Evolutionary conservation across 805 yeast genomes (phyloP).

Genomic region (Metschnikowia rubicola): DNA sequence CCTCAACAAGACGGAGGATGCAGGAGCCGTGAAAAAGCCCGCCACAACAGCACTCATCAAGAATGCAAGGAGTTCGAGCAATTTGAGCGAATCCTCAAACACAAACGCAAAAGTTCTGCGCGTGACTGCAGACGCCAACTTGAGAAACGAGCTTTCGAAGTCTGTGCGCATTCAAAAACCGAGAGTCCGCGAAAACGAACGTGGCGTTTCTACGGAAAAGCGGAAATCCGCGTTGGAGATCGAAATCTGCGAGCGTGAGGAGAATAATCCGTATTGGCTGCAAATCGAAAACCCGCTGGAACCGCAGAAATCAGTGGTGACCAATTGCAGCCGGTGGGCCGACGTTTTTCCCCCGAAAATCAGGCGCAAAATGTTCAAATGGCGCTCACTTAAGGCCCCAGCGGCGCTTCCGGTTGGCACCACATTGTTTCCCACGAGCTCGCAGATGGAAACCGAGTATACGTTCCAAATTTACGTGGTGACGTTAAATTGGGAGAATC

Average conservation of each 20-base stretch:
- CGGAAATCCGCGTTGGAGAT: constrained; percentile 11
- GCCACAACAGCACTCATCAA: background rate
- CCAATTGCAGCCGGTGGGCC: constrained; percentile 73
- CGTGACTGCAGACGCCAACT: constrained; percentile 7
- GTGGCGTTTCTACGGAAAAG: constrained; percentile 3
- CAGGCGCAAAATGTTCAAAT: constrained; percentile 67
- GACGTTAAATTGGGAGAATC: constrained; percentile 57
- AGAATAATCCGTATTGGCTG: constrained; percentile 29
- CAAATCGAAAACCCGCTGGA: constrained; percentile 66
- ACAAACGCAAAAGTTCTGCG: constrained; percentile 2
- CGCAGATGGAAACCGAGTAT: constrained; percentile 68
- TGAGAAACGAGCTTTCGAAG: constrained; percentile 5
- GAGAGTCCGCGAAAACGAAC: background rate
- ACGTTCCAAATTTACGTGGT: constrained; percentile 83
- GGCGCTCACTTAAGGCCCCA: constrained; percentile 92
- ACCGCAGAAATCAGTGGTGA: constrained; percentile 25
- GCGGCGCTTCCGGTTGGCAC: constrained; percentile 87
- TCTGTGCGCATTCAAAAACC: background rate
- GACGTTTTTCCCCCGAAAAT: constrained; percentile 79
- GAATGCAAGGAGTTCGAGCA: background rate
- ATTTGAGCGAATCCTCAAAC: constrained; percentile 3
- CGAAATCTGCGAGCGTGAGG: constrained; percentile 11
- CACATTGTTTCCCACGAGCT: constrained; percentile 66
- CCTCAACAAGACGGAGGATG: constrained; percentile 26
- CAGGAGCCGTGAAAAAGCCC: background rate